Evolutionary conservation across 2,329 filamentous ascomycete genomes (phyloP).

Genomic region (Teratosphaeria zuluensis): DNA sequence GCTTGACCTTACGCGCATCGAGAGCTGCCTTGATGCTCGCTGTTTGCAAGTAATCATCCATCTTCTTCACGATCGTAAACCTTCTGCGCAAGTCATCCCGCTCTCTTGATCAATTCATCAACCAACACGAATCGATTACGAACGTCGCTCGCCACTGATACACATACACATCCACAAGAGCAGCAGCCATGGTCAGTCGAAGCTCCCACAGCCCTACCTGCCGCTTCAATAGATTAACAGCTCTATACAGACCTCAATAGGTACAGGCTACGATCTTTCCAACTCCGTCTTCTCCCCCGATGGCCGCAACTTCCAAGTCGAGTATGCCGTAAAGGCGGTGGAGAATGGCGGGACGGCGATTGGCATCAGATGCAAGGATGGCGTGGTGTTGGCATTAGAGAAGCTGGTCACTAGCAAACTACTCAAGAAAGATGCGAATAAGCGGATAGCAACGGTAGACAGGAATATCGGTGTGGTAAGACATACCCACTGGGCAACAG

Average conservation of each 20-base stretch:
- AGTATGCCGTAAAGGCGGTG: slow-evolving; percentile 97
- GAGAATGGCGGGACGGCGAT: slow-evolving; percentile 95
- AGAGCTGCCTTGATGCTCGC: not conserved
- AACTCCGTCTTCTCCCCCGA: slow-evolving; percentile 99
- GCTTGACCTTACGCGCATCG: not conserved
- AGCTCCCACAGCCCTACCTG: not conserved
- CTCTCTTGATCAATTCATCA: not conserved
- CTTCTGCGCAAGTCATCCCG: not conserved
- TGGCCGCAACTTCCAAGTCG: slow-evolving; percentile 95
- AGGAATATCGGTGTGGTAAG: slow-evolving; percentile 86
- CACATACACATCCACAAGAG: slow-evolving; percentile 1
- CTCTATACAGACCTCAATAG: slow-evolving; percentile 79
- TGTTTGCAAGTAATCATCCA: not conserved
- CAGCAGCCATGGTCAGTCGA: slow-evolving; percentile 20
- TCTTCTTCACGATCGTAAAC: not conserved
- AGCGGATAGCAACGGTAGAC: slow-evolving; percentile 91
- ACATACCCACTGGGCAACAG: slow-evolving; percentile 5
- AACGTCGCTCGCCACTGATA: not conserved
- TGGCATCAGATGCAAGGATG: slow-evolving; percentile 94
- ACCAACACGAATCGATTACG: not conserved
- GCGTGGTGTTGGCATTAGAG: slow-evolving; percentile 89
- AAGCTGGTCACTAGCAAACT: slow-evolving; percentile 95
- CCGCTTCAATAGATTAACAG: not conserved
- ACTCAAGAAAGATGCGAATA: slow-evolving; percentile 89
- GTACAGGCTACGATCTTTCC: slow-evolving; percentile 96